phyloP scores from a whole-genome alignment of 495 filamentous ascomycete species.

The Penicillium pulvis region DNA sequence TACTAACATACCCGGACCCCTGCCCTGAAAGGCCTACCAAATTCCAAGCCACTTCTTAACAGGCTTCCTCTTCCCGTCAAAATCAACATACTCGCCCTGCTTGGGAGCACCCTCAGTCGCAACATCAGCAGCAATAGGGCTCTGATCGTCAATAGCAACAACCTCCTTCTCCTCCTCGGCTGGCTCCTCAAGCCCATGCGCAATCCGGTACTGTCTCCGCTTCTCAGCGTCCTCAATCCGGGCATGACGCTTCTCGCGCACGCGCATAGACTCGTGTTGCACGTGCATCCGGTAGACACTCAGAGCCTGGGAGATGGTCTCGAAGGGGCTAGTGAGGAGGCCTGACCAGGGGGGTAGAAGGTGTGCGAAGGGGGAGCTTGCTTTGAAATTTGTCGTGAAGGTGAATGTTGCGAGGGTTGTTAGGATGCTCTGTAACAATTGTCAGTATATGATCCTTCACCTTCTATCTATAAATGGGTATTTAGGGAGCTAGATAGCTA shows the following conservation, averaged over 20 bases:
- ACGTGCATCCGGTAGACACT: conserved; percentile 73
- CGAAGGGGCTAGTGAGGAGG: conserved; percentile 63
- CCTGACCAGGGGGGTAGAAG: conserved; percentile 65
- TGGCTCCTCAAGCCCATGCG: conserved; percentile 71
- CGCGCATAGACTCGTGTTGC: conserved; percentile 60
- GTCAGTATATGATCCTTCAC: no score
- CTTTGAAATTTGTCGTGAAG: conserved; percentile 69
- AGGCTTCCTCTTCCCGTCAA: conserved; percentile 49
- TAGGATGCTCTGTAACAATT: conserved; percentile 73
- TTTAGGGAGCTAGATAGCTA: background rate
- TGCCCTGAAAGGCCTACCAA: conserved; percentile 39
- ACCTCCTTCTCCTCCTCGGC: conserved; percentile 23
- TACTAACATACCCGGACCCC: background rate
- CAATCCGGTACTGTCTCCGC: conserved; percentile 74
- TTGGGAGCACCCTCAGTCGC: conserved; percentile 17
- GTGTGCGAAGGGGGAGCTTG: conserved; percentile 68
- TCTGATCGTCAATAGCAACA: conserved; percentile 17
- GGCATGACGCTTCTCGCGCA: conserved; percentile 64
- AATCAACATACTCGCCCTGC: conserved; percentile 38
- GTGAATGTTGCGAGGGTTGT: conserved; percentile 65
- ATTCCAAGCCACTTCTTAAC: conserved; percentile 68
- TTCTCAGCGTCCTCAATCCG: conserved; percentile 79
- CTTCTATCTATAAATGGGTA: no score
- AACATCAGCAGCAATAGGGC: conserved; percentile 26
- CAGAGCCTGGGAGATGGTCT: conserved; percentile 55